phyloP scores from a whole-genome alignment of 2,329 filamentous ascomycete genomes.

The Alternaria brassicicola region DNA sequence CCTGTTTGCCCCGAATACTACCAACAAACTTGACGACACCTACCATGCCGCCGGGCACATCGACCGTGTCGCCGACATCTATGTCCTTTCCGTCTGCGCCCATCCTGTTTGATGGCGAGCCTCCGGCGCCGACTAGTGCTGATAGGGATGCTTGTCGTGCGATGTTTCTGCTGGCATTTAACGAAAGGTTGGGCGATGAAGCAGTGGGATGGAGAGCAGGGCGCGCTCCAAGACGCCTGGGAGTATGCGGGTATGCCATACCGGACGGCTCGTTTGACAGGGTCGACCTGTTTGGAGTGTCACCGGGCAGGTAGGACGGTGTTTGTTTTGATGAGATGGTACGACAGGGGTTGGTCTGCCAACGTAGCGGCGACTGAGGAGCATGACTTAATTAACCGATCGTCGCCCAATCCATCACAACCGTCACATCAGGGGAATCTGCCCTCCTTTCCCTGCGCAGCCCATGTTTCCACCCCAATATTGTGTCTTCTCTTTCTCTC shows the following conservation, averaged over 20 bases:
- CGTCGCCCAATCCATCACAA: constrained; percentile 8
- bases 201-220: constrained; percentile 51
- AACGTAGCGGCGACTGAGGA: constrained; percentile 7
- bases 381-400: constrained; percentile 15
- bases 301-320: constrained; percentile 18
- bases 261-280: constrained; percentile 17
- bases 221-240: constrained; percentile 47
- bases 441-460: background rate
- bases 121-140: constrained; percentile 64
- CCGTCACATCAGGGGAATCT: background rate
- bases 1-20: constrained; percentile 84
- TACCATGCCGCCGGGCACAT: constrained; percentile 91
- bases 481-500: background rate
- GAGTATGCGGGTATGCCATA: constrained; percentile 52
- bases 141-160: constrained; percentile 74
- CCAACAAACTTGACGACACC: constrained; percentile 91
- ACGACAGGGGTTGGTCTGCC: constrained; percentile 8
- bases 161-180: constrained; percentile 55
- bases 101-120: constrained; percentile 51
- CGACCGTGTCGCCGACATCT: constrained; percentile 80
- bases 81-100: constrained; percentile 60
- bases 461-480: background rate
- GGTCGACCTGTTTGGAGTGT: constrained; percentile 17
- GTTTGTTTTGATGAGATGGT: constrained; percentile 21
- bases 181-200: constrained; percentile 52